These are phyloP conservation scores for Jacaranda mimosifolia DNA, from an alignment of 257 asterid species.

Conservation along the genomic window DNA sequence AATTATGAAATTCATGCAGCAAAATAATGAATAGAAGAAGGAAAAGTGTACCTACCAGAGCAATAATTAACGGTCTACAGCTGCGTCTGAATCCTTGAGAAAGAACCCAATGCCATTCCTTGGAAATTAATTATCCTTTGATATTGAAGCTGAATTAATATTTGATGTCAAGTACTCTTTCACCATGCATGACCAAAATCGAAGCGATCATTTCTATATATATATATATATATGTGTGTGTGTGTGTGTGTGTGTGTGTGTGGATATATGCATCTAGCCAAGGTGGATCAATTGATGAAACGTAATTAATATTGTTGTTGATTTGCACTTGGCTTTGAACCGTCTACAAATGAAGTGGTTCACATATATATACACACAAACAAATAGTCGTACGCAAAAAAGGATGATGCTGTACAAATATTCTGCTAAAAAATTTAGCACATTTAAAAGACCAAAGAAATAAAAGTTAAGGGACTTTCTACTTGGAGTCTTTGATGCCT, in stretches of 20 bases:
- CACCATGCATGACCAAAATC: no score
- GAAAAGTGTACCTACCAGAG: neutral
- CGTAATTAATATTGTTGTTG: neutral
- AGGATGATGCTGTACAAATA: slow-evolving; percentile 9
- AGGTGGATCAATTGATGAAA: no score
- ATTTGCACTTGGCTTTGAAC: neutral
- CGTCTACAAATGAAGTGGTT: neutral
- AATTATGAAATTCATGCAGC: neutral
- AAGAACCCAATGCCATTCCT: slow-evolving; percentile 1
- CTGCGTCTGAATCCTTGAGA: no score
- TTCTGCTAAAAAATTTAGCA: slow-evolving; percentile 36
- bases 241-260: no score
- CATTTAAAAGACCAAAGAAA: slow-evolving; percentile 29
- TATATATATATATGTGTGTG: no score
- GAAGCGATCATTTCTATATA: neutral
- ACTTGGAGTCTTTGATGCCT: slow-evolving; percentile 28
- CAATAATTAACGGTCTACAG: no score
- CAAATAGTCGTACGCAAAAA: neutral
- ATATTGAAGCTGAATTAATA: neutral
- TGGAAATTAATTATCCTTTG: neutral
- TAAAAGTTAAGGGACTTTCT: neutral
- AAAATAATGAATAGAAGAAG: neutral
- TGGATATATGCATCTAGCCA: no score
- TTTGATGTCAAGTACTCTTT: neutral
- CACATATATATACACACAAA: neutral